Percentiles rank a stretch among this genome's conserved stretches.
phyloP scores from a whole-genome alignment of 108 stramenopile genomes.

The Bacterosira constricta region DNA sequence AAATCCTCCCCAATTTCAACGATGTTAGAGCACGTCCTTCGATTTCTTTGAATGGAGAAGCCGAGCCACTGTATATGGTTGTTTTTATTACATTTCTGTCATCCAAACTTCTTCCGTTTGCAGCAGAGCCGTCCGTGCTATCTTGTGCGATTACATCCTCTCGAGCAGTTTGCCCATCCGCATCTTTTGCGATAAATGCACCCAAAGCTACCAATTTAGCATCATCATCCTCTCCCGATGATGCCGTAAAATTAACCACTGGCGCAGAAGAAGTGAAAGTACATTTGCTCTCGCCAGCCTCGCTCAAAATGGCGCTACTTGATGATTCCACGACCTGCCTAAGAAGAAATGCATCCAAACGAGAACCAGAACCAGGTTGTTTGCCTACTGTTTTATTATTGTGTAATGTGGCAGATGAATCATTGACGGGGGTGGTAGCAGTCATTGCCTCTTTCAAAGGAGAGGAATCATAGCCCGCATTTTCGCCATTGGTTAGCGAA shows the following conservation, averaged over 20 bases:
- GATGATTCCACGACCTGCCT: background rate
- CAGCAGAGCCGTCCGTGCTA: no score
- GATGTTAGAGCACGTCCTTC: no score
- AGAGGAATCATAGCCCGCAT: background rate
- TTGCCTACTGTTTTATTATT: background rate
- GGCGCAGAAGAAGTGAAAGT: constrained; percentile 2
- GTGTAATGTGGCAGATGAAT: background rate
- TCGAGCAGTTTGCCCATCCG: background rate
- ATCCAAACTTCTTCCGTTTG: background rate
- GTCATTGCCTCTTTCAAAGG: background rate
- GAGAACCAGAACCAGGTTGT: background rate
- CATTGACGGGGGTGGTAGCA: background rate
- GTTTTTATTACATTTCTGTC: background rate
- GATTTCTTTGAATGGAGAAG: background rate
- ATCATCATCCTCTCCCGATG: background rate
- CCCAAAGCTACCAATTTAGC: background rate
- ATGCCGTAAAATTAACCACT: background rate
- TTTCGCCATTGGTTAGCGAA: no score
- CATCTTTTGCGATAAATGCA: background rate
- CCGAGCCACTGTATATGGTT: background rate
- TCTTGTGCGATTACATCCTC: no score
- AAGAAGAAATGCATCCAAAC: background rate
- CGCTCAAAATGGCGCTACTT: background rate
- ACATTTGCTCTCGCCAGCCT: background rate
- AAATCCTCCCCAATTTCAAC: no score